These are phyloP conservation scores for Ceratocystis colombiana DNA, from an alignment of 2,329 filamentous ascomycete genomes.

Conservation along the genomic window DNA sequence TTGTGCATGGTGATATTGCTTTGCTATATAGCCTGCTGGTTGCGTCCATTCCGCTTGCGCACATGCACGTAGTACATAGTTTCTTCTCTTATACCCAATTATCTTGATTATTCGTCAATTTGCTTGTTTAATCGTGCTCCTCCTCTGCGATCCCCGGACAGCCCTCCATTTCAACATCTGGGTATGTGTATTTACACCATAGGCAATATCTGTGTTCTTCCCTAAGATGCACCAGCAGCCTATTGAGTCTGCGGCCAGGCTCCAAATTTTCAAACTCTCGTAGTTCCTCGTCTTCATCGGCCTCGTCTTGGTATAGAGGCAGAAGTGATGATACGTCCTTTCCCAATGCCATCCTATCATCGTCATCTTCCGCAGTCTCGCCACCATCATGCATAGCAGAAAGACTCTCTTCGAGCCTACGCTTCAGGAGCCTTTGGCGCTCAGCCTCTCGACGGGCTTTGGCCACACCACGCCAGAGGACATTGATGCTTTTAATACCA, in stretches of 20 bases:
- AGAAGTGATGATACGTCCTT: constrained; percentile 46
- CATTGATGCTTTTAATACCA: constrained; percentile 43
- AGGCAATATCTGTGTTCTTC: constrained; percentile 75
- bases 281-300: constrained; percentile 67
- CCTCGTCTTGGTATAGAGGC: constrained; percentile 59
- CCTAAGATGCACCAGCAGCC: constrained; percentile 59
- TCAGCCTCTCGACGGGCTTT: constrained; percentile 60
- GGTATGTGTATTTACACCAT: constrained; percentile 85
- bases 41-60: background rate
- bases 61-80: background rate
- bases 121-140: constrained; percentile 48
- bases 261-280: constrained; percentile 66
- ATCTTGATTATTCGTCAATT: background rate
- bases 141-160: constrained; percentile 84
- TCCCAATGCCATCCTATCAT: constrained; percentile 58
- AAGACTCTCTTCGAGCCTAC: constrained; percentile 56
- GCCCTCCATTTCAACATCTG: constrained; percentile 64
- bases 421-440: constrained; percentile 53
- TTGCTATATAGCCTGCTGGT: background rate
- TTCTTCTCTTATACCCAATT: constrained; percentile 14
- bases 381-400: constrained; percentile 37
- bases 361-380: constrained; percentile 37
- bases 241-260: constrained; percentile 54
- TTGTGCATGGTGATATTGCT: background rate
- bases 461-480: constrained; percentile 70